These are phyloP conservation scores for Clonostachys sp. DNA, from an alignment of 2,329 filamentous ascomycete genomes.

Conservation along the genomic window DNA sequence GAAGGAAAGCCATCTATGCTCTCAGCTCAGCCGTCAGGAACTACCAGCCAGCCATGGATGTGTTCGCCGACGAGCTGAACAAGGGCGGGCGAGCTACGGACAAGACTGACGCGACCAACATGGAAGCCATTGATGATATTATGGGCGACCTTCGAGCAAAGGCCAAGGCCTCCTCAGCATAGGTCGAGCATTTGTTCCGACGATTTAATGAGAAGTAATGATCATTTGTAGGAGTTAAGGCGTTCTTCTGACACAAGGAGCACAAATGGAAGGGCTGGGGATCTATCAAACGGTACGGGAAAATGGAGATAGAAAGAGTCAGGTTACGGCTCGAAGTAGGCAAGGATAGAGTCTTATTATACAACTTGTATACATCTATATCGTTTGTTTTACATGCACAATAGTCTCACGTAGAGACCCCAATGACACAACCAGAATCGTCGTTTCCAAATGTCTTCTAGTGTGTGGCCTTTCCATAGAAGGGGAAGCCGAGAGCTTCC, in stretches of 20 bases:
- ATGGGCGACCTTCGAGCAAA: slow-evolving; percentile 63
- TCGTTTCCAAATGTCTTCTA: slow-evolving; percentile 5
- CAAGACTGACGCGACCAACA: slow-evolving; percentile 76
- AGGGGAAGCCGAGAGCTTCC: slow-evolving; percentile 52
- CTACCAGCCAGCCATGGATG: slow-evolving; percentile 78
- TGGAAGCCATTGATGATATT: slow-evolving; percentile 77
- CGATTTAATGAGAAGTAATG: slow-evolving; percentile 1
- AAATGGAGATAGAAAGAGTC: too few species aligned
- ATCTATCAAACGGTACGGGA: too few species aligned
- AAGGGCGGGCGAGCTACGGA: slow-evolving; percentile 49
- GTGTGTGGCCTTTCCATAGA: slow-evolving; percentile 66
- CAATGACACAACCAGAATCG: too few species aligned
- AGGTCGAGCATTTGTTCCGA: not conserved
- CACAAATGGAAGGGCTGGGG: too few species aligned
- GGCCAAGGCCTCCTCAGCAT: slow-evolving; percentile 23
- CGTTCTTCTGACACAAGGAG: too few species aligned
- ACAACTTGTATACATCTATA: too few species aligned
- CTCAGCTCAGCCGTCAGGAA: slow-evolving; percentile 84
- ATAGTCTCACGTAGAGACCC: too few species aligned
- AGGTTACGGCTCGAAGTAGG: too few species aligned
- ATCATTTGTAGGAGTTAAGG: too few species aligned
- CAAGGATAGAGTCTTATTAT: too few species aligned
- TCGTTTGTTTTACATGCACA: too few species aligned
- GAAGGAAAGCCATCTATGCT: slow-evolving; percentile 86
- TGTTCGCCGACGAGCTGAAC: slow-evolving; percentile 56